Conservation (phyloP, 1,139 yeast genomes). For the Blastobotrys buckinghamii region DNA sequence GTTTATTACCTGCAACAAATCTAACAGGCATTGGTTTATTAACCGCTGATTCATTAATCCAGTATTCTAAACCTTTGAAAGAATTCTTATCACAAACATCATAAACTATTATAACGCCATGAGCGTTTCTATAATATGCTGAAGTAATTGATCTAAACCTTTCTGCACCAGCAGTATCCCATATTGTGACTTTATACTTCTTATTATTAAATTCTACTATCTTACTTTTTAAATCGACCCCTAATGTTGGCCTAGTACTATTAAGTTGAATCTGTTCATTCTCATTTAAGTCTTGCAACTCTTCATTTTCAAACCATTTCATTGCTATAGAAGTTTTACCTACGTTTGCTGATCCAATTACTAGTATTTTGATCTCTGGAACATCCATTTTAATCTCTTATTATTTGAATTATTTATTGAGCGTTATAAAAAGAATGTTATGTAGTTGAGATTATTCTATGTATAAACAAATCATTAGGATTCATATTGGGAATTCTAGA, state of each 20-base stretch:
- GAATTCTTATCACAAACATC: constrained; percentile 9
- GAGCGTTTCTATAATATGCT: constrained; percentile 11
- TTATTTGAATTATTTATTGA: no score
- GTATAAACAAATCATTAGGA: no score
- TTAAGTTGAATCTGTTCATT: neutral
- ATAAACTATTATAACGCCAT: constrained; percentile 11
- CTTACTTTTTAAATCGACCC: constrained; percentile 11
- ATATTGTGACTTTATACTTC: constrained; percentile 10
- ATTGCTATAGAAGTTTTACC: constrained; percentile 7
- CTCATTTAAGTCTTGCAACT: neutral
- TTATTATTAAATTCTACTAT: constrained; percentile 1
- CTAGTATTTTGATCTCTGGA: constrained; percentile 5
- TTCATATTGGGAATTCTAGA: no score
- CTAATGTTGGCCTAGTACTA: constrained; percentile 7
- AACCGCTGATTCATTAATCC: constrained; percentile 17
- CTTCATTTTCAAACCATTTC: constrained; percentile 1
- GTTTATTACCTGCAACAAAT: constrained; percentile 41
- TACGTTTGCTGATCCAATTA: constrained; percentile 10
- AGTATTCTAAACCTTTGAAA: constrained; percentile 13
- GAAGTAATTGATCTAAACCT: constrained; percentile 11
- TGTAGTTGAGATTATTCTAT: no score
- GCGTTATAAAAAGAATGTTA: no score
- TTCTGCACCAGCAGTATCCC: constrained; percentile 15
- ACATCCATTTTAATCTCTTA: neutral
- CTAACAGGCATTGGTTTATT: constrained; percentile 25